Evolutionary conservation across 2,329 filamentous ascomycete genomes (phyloP).

Genomic region (Colletotrichum lupini): DNA sequence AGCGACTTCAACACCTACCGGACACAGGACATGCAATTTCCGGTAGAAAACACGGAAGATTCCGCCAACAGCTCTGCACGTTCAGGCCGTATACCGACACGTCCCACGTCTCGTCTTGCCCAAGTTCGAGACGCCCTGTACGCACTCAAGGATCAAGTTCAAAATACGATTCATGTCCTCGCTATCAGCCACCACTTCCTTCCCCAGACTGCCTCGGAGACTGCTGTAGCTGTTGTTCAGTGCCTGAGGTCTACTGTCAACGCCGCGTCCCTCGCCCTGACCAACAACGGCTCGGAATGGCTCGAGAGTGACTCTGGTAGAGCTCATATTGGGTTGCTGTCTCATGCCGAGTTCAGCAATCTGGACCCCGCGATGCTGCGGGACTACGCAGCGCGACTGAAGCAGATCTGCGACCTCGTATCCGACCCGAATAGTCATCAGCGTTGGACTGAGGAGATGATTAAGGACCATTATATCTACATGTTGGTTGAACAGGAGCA

Average conservation of each 20-base stretch:
- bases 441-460: constrained; percentile 25
- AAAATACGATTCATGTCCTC: constrained; percentile 36
- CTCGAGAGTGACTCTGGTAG: constrained; percentile 34
- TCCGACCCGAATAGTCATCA: constrained; percentile 11
- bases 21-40: constrained; percentile 5
- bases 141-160: constrained; percentile 39
- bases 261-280: constrained; percentile 37
- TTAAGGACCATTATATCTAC: constrained; percentile 13
- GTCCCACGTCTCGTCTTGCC: constrained; percentile 1
- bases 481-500: constrained; percentile 28
- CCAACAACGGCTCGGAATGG: constrained; percentile 40
- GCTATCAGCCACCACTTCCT: constrained; percentile 7
- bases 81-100: neutral
- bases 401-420: constrained; percentile 38
- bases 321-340: constrained; percentile 28
- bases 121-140: constrained; percentile 39
- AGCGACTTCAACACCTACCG: constrained; percentile 41
- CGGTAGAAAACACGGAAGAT: neutral
- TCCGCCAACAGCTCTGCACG: neutral
- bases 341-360: constrained; percentile 38
- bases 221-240: neutral
- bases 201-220: neutral
- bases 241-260: constrained; percentile 36
- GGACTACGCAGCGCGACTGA: constrained; percentile 39
- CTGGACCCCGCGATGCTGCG: constrained; percentile 39